phyloP scores from a whole-genome alignment of 1,284 basidiomycete species.

The Moniliophthora roreri region DNA sequence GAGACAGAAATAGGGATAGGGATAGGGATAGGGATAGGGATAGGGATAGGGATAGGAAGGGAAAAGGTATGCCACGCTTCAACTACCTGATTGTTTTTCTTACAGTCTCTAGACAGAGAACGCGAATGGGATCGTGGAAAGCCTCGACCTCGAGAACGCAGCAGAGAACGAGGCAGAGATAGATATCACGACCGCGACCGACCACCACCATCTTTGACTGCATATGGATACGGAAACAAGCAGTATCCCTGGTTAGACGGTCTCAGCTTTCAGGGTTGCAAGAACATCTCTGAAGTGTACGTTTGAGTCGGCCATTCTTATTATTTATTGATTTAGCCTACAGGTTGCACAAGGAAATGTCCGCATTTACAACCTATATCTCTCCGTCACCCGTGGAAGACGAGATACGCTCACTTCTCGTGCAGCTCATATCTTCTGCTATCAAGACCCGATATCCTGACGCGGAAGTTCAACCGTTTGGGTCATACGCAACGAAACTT shows the following conservation, averaged over 20 bases:
- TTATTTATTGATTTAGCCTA: background rate
- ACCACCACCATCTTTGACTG: conserved; percentile 51
- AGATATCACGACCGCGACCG: conserved; percentile 35
- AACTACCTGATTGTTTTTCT: background rate
- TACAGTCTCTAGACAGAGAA: conserved; percentile 14
- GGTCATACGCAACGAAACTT: conserved; percentile 91
- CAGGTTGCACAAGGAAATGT: conserved; percentile 84
- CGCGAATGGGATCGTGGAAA: conserved; percentile 46
- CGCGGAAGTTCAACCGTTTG: conserved; percentile 85
- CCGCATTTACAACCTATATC: conserved; percentile 86
- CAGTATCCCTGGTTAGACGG: conserved; percentile 72
- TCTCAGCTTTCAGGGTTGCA: conserved; percentile 14
- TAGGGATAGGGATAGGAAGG: too few relatives aligned
- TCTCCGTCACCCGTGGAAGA: conserved; percentile 86
- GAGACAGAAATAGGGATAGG: too few relatives aligned
- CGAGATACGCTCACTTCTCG: conserved; percentile 77
- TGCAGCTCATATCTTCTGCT: conserved; percentile 71
- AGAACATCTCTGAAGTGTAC: conserved; percentile 19
- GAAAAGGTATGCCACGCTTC: too few relatives aligned
- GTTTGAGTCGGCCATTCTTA: background rate
- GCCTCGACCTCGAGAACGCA: conserved; percentile 26
- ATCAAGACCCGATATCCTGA: conserved; percentile 74
- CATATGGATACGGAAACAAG: conserved; percentile 48
- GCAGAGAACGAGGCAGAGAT: conserved; percentile 26
- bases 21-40: too few relatives aligned